Evolutionary conservation across 495 filamentous ascomycete genomes (phyloP).

Genomic region (Penicillium ucsense): DNA sequence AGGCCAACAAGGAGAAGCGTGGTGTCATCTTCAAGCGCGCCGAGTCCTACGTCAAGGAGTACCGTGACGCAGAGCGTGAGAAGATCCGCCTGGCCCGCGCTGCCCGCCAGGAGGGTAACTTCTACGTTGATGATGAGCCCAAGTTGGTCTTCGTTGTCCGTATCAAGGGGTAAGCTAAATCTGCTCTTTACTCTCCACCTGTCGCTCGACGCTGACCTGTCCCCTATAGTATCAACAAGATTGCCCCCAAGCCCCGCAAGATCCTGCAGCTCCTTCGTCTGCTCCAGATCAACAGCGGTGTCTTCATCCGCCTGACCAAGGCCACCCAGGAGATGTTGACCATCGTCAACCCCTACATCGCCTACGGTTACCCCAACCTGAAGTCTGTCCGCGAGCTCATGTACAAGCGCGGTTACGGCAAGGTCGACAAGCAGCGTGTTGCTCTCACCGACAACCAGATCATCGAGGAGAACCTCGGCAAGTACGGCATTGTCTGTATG

Average conservation of each 20-base stretch:
- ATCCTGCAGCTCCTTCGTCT: constrained; percentile 98
- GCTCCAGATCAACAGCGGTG: constrained; percentile 99
- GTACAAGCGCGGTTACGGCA: constrained; percentile 99
- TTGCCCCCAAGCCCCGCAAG: constrained; percentile 98
- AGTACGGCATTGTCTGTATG: constrained; percentile 98
- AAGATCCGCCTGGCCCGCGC: constrained; percentile 85
- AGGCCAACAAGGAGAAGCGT: constrained; percentile 98
- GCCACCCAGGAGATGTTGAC: constrained; percentile 96
- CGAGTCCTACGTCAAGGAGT: constrained; percentile 98
- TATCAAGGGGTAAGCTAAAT: constrained; percentile 78
- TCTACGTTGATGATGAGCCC: constrained; percentile 87
- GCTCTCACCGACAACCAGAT: constrained; percentile 94
- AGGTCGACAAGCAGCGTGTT: constrained; percentile 93
- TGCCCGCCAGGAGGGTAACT: constrained; percentile 84
- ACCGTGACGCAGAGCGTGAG: constrained; percentile 95
- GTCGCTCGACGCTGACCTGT: constrained; percentile 10
- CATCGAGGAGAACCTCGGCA: constrained; percentile 91
- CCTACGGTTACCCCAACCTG: constrained; percentile 98
- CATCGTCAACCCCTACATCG: constrained; percentile 94
- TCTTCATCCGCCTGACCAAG: constrained; percentile 96
- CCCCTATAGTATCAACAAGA: constrained; percentile 92
- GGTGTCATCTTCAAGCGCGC: constrained; percentile 98
- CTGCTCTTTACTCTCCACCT: background rate
- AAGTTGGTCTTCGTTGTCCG: constrained; percentile 98
- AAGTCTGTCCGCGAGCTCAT: constrained; percentile 97